These are phyloP conservation scores for Mycena belliarum DNA, from an alignment of 768 basidiomycete species.

Conservation along the genomic window DNA sequence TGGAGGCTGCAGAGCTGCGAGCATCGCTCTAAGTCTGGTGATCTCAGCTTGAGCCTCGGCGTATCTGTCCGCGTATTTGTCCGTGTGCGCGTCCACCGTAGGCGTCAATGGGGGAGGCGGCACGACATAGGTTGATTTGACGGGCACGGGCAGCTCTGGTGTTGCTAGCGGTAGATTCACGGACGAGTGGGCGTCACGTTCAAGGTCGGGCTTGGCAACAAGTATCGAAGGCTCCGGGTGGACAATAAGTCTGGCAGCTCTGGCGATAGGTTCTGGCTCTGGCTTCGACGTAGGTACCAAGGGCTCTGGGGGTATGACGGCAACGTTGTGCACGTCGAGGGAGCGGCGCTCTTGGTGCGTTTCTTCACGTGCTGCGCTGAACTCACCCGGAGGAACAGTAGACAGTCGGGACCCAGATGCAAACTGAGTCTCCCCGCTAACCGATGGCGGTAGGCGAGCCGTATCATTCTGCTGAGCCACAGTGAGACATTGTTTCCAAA, in stretches of 20 bases:
- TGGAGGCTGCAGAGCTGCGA: conserved; percentile 55
- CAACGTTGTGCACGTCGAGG: conserved; percentile 41
- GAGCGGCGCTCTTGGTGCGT: conserved; percentile 43
- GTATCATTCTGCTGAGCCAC: conserved; percentile 44
- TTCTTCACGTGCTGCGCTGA: conserved; percentile 50
- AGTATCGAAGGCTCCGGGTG: no score
- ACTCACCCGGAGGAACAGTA: conserved; percentile 55
- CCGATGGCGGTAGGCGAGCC: conserved; percentile 39
- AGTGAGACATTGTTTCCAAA: neutral
- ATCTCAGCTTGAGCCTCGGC: conserved; percentile 67
- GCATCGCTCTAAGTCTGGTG: conserved; percentile 56
- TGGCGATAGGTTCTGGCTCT: conserved; percentile 23
- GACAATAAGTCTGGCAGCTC: no score
- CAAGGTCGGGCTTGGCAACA: conserved; percentile 16
- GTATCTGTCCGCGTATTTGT: conserved; percentile 43
- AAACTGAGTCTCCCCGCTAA: conserved; percentile 43
- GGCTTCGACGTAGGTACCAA: neutral
- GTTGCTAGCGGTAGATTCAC: conserved; percentile 30
- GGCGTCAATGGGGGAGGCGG: neutral
- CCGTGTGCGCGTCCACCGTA: neutral
- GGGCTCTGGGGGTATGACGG: conserved; percentile 32
- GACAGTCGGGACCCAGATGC: conserved; percentile 36
- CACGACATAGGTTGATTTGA: neutral
- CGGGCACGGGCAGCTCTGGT: conserved; percentile 1
- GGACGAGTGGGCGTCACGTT: no score